A percentile compares a stretch with the other conserved stretches of the same genome.
Evolutionary conservation across 1,284 basidiomycete genomes (phyloP).

Genomic region (Lignosus rhinocerotis): DNA sequence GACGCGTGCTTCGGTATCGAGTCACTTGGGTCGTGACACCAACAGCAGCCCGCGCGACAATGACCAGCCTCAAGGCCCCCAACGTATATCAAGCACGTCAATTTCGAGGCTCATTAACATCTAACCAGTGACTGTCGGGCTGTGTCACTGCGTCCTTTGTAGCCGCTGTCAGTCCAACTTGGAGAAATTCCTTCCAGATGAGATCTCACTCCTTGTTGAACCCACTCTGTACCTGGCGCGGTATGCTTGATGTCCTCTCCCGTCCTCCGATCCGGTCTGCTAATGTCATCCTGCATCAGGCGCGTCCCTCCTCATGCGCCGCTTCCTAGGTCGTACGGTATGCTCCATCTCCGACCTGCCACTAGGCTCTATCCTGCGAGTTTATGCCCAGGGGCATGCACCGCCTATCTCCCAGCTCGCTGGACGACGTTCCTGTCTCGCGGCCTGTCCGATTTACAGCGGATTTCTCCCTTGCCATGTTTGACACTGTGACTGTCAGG

Average conservation of each 20-base stretch:
- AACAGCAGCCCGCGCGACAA: constrained; percentile 1
- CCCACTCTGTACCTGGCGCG: constrained; percentile 1
- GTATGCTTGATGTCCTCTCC: neutral
- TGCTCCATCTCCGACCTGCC: constrained; percentile 1
- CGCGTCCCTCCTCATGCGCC: neutral
- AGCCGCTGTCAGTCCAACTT: constrained; percentile 6
- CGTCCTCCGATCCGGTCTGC: constrained; percentile 13
- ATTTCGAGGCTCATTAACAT: neutral
- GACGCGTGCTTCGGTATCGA: neutral
- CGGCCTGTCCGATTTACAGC: constrained; percentile 22
- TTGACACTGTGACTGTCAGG: constrained; percentile 20
- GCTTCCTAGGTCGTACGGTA: neutral
- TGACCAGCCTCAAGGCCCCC: neutral
- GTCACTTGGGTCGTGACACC: neutral
- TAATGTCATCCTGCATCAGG: constrained; percentile 15
- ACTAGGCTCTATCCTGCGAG: neutral
- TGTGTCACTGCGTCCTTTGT: constrained; percentile 3
- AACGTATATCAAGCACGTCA: constrained; percentile 1
- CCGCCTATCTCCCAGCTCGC: constrained; percentile 8
- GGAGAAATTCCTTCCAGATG: neutral
- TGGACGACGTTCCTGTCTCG: constrained; percentile 18
- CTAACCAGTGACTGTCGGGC: constrained; percentile 9
- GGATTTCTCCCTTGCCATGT: constrained; percentile 14
- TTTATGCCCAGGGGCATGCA: constrained; percentile 5
- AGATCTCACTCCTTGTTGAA: neutral